Base-by-base conservation (phyloP, 495 filamentous ascomycete species). In the Penicillium argentinense region DNA sequence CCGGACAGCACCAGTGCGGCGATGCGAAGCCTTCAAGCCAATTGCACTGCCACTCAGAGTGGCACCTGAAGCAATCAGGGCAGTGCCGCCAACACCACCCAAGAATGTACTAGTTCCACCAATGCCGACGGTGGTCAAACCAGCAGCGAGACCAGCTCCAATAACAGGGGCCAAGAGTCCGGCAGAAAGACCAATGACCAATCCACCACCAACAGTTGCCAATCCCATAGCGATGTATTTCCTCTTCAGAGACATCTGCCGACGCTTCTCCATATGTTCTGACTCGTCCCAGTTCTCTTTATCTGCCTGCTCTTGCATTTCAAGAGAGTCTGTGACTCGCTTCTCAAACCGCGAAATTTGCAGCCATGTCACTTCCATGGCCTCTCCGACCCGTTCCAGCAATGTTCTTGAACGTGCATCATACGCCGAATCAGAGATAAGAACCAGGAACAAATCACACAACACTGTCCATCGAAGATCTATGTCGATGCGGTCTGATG, bases 231-330 rank as follows among this genome's bases (percentile, higher is more conserved):
- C 85, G 68, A 96, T 84, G 55, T 91, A 89, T 41, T 89, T 86
- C 49, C 78, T 79, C 56, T 87, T 97, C 36, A 88, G 66, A 3
- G 86, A 88, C 54, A 78, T 69, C 64, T 97, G 96, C 37, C 85
- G 80, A 39, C 93, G 80, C 44, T 79, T 85, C 60, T 92, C 91
- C 80, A 97, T 92, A 60, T 97, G 91, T 34, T 95, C 91, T 12
- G 89, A 82, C 67, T 97, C 93, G 56, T 95, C 90, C 93, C 93
- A 99, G 50, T 89, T 95, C 67, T 99, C 95, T 62, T 92, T 95
- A 22, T 89, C 83, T 7, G 89, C 85, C 28, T 84, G 81, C 53
- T 95, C 86, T 71, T 99, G 93, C 88, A 99, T 96, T 66, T 97
- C 93, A 16, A 99, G 74, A 9, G 95, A 89, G 65, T 99, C 93